phyloP scores from a whole-genome alignment of 1,284 basidiomycete species.

The Cutaneotrichosporon sp. region DNA sequence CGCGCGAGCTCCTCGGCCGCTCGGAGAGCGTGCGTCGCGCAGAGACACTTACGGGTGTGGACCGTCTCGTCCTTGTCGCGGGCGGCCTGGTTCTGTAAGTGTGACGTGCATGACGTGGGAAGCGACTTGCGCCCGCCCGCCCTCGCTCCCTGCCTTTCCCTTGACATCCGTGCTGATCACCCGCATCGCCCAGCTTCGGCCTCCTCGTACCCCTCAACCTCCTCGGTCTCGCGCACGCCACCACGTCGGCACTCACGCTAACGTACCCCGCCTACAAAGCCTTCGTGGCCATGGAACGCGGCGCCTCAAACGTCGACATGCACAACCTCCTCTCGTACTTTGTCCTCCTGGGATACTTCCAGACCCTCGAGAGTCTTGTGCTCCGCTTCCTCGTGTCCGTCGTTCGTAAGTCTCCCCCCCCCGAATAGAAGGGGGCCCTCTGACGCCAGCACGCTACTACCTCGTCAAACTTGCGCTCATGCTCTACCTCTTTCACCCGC shows the following conservation, averaged over 20 bases:
- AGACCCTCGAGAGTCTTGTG: constrained; percentile 35
- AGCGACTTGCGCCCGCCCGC: not conserved
- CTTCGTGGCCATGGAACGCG: constrained; percentile 25
- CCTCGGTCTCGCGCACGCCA: constrained; percentile 34
- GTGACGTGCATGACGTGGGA: not conserved
- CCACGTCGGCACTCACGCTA: constrained; percentile 32
- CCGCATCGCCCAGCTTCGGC: constrained; percentile 29
- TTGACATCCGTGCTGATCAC: not conserved
- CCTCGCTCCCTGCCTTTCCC: not conserved
- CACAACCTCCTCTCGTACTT: constrained; percentile 39
- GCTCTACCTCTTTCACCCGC: constrained; percentile 39
- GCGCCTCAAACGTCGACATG: constrained; percentile 17
- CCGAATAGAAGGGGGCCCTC: not conserved
- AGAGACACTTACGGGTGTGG: constrained; percentile 33
- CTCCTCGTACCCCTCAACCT: constrained; percentile 40
- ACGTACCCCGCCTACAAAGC: constrained; percentile 32
- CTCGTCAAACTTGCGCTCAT: constrained; percentile 38
- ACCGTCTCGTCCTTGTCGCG: constrained; percentile 33
- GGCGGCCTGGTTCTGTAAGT: constrained; percentile 32
- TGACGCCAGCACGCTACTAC: constrained; percentile 37
- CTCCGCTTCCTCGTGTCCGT: not conserved
- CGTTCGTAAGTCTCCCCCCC: constrained; percentile 7
- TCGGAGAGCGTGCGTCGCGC: constrained; percentile 23
- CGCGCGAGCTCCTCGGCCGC: constrained; percentile 29
- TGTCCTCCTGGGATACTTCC: constrained; percentile 38